A percentile compares a stretch with the other conserved stretches of the same genome.
Conservation (phyloP, 2,329 filamentous ascomycete genomes). For the Colletotrichum chlorophyti region DNA sequence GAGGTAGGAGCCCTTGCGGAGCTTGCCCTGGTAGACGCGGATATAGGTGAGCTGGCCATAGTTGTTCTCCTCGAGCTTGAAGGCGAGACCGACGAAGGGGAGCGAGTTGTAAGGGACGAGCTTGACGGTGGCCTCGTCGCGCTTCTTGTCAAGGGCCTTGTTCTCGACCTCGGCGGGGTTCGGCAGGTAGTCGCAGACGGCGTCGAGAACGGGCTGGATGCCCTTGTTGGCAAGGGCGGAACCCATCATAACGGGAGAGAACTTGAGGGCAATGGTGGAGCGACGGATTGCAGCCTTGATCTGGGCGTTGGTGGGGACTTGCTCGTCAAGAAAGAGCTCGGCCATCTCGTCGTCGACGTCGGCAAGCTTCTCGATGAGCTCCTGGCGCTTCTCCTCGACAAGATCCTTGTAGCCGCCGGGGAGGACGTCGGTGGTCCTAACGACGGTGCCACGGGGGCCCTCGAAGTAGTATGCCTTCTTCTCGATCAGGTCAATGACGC, state of each 20-base stretch:
- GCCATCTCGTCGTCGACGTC: constrained; percentile 99
- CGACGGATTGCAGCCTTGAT: constrained; percentile 92
- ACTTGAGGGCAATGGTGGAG: constrained; percentile 87
- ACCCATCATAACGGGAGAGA: constrained; percentile 95
- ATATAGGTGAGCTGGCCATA: constrained; percentile 99
- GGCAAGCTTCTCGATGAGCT: constrained; percentile 91
- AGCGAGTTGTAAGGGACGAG: constrained; percentile 92
- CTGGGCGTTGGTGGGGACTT: constrained; percentile 78
- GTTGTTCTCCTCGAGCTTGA: constrained; percentile 99
- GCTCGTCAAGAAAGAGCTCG: constrained; percentile 90
- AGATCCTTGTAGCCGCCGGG: constrained; percentile 80
- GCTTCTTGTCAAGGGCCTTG: constrained; percentile 82
- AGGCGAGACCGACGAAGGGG: constrained; percentile 93
- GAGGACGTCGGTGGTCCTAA: constrained; percentile 80
- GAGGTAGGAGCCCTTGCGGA: constrained; percentile 87
- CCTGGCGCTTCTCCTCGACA: constrained; percentile 80
- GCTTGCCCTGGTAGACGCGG: constrained; percentile 92
- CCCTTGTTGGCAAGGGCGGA: constrained; percentile 94
- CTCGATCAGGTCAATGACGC: constrained; percentile 88
- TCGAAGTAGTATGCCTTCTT: constrained; percentile 96
- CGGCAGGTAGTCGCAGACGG: constrained; percentile 93
- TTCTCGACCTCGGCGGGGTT: constrained; percentile 92
- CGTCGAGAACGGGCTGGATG: constrained; percentile 95
- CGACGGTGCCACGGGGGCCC: constrained; percentile 78
- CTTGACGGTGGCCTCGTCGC: constrained; percentile 80